Percentiles rank a stretch among this genome's conserved stretches.
Evolutionary conservation across 805 yeast species (phyloP).

Genomic region (Candida xiaguanensis): DNA sequence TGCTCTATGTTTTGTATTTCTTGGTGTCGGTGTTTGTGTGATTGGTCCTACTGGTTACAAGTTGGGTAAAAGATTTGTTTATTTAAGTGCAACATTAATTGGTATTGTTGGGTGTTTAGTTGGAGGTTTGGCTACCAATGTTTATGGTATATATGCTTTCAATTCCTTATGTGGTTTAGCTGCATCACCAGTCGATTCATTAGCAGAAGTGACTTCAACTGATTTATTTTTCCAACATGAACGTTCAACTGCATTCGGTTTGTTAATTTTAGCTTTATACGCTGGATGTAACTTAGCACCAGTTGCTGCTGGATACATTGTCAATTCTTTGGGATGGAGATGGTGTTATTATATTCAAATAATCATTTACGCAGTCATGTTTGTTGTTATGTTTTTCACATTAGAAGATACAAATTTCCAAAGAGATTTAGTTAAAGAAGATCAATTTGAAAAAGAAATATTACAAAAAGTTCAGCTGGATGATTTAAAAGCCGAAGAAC

Average conservation of each 20-base stretch:
- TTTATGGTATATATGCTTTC: slow-evolving; percentile 18
- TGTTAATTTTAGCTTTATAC: slow-evolving; percentile 38
- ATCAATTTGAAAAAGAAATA: neutral
- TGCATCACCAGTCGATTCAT: slow-evolving; percentile 43
- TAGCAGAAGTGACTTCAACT: slow-evolving; percentile 44
- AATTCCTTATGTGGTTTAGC: slow-evolving; percentile 27
- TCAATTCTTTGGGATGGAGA: slow-evolving; percentile 35
- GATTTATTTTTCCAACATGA: slow-evolving; percentile 44
- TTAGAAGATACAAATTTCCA: slow-evolving; percentile 45
- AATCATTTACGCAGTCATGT: slow-evolving; percentile 28
- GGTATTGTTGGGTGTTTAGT: slow-evolving; percentile 20
- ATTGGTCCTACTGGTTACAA: slow-evolving; percentile 34
- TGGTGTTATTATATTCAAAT: slow-evolving; percentile 33
- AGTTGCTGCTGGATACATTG: slow-evolving; percentile 40
- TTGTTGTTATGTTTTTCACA: slow-evolving; percentile 28
- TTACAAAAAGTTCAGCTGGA: neutral
- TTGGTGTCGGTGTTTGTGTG: slow-evolving; percentile 32
- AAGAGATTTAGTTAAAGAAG: slow-evolving; percentile 14
- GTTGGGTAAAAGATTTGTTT: slow-evolving; percentile 27
- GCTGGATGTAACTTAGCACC: slow-evolving; percentile 44
- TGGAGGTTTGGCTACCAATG: slow-evolving; percentile 22
- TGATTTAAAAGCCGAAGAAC: slow-evolving; percentile 20
- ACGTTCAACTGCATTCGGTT: slow-evolving; percentile 31
- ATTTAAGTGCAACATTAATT: slow-evolving; percentile 24
- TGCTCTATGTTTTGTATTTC: slow-evolving; percentile 27